phyloP scores from a whole-genome alignment of 495 filamentous ascomycete species.

The Aspergillus affinis region DNA sequence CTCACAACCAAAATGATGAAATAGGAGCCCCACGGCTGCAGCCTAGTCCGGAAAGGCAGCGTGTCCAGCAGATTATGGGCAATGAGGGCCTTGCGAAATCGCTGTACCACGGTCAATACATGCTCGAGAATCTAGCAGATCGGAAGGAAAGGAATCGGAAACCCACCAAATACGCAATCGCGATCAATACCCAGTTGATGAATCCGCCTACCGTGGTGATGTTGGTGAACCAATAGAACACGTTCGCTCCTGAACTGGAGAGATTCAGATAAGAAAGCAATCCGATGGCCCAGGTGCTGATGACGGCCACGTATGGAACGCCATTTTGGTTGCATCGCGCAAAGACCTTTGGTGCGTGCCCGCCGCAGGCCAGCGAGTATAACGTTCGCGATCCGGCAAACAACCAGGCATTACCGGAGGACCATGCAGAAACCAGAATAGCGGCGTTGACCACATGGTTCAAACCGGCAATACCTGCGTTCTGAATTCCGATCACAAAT shows the following conservation, averaged over 20 bases:
- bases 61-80: constrained; percentile 43
- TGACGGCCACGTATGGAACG: constrained; percentile 50
- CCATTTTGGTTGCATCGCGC: constrained; percentile 41
- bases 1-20: constrained; percentile 56
- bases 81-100: constrained; percentile 46
- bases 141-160: background rate
- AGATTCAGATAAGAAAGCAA: constrained; percentile 51
- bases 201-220: constrained; percentile 62
- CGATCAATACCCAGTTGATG: constrained; percentile 53
- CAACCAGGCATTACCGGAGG: constrained; percentile 72
- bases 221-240: constrained; percentile 61
- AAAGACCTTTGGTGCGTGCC: constrained; percentile 62
- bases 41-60: constrained; percentile 52
- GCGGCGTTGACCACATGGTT: constrained; percentile 75
- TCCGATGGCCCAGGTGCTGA: constrained; percentile 46
- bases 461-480: constrained; percentile 61
- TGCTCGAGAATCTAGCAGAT: background rate
- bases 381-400: constrained; percentile 74
- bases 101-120: constrained; percentile 16
- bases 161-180: constrained; percentile 33
- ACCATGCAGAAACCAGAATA: constrained; percentile 65
- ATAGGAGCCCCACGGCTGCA: constrained; percentile 55
- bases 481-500: constrained; percentile 57
- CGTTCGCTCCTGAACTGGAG: constrained; percentile 37
- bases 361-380: constrained; percentile 68